These are phyloP conservation scores for Lentithecium fluviatile DNA, from an alignment of 495 filamentous ascomycete genomes.

Conservation along the genomic window DNA sequence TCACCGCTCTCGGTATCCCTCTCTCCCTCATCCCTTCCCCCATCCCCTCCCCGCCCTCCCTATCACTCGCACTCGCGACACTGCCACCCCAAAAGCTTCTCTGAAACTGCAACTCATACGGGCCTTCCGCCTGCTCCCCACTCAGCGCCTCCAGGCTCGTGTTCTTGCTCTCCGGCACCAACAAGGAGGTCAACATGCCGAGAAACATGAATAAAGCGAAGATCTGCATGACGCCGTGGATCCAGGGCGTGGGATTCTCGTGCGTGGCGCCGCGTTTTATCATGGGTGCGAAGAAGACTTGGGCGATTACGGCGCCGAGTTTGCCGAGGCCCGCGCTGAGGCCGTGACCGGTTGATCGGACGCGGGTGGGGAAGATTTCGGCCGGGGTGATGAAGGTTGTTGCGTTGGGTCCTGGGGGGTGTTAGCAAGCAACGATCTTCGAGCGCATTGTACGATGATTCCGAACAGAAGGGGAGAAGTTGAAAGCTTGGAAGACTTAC, in stretches of 20 bases:
- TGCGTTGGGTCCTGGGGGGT: constrained; percentile 44
- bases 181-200: constrained; percentile 26
- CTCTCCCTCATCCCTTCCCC: not conserved
- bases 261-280: constrained; percentile 29
- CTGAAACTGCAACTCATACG: constrained; percentile 32
- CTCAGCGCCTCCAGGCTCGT: constrained; percentile 22
- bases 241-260: constrained; percentile 30
- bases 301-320: constrained; percentile 58
- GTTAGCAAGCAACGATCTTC: not conserved
- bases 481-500: constrained; percentile 34
- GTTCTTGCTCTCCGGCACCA: constrained; percentile 30
- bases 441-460: not conserved
- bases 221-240: constrained; percentile 36
- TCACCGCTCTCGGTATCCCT: not conserved
- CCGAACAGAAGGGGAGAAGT: too few species aligned
- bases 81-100: constrained; percentile 20
- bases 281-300: constrained; percentile 48
- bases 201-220: constrained; percentile 35
- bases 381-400: constrained; percentile 52
- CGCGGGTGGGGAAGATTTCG: constrained; percentile 62
- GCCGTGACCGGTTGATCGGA: constrained; percentile 58
- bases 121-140: constrained; percentile 25
- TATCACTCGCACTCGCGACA: not conserved
- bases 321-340: constrained; percentile 57
- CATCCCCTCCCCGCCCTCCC: not conserved